Percentiles rank a stretch among this genome's conserved stretches.
Evolutionary conservation across 108 stramenopile genomes (phyloP).

Genomic region (Pseudonitzschia multiseries): DNA sequence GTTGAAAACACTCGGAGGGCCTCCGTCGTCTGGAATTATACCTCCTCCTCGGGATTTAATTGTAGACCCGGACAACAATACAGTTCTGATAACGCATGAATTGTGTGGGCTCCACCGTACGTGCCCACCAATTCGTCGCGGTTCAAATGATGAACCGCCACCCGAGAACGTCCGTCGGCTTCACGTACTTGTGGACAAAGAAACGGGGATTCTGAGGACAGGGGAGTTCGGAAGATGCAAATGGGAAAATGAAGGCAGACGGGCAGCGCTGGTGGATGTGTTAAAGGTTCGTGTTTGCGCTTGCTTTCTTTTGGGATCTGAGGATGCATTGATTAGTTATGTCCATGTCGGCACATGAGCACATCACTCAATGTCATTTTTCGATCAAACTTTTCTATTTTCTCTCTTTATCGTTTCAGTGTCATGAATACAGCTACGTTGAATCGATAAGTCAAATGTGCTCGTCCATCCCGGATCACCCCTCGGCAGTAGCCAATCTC

Average conservation of each 20-base stretch:
- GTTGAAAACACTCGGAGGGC: conserved; percentile 52
- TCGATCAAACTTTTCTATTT: neutral
- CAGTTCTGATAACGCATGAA: conserved; percentile 78
- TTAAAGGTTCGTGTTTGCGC: conserved; percentile 54
- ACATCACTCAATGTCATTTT: neutral
- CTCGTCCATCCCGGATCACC: conserved; percentile 81
- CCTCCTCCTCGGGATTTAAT: conserved; percentile 75
- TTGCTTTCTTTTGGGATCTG: neutral
- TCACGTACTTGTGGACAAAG: conserved; percentile 73
- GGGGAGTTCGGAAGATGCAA: conserved; percentile 65
- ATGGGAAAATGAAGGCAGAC: conserved; percentile 73
- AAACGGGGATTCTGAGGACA: conserved; percentile 77
- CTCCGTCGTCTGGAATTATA: conserved; percentile 40
- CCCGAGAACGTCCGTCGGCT: conserved; percentile 88
- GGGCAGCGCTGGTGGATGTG: conserved; percentile 83
- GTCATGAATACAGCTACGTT: conserved; percentile 87
- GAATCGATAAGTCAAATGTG: conserved; percentile 78
- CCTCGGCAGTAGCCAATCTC: conserved; percentile 74
- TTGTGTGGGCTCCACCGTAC: conserved; percentile 77
- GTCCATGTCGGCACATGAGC: neutral
- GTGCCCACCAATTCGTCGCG: conserved; percentile 82
- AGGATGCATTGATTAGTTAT: neutral
- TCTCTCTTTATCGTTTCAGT: conserved; percentile 1
- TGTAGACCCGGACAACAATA: conserved; percentile 78
- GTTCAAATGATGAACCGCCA: conserved; percentile 67